Base-by-base conservation (phyloP, 495 filamentous ascomycete species). In the Lophiotrema nucula region DNA sequence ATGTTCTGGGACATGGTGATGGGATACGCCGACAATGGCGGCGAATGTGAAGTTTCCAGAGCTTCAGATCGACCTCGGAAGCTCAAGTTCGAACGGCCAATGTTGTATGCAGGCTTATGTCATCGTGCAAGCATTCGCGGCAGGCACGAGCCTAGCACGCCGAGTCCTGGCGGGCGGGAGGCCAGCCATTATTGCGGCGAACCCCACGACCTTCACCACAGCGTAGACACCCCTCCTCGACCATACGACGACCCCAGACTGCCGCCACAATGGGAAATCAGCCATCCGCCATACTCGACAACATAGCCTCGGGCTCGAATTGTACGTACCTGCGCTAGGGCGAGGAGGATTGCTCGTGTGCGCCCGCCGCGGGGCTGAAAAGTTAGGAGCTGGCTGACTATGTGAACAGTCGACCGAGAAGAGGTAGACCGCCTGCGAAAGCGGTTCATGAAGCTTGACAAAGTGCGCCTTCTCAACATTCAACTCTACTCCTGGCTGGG, bases 361-460 rank as follows among this genome's bases (percentile, higher is more conserved):
- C 63, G 16, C 16, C 31, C 54, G 16, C 28, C 46, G 49, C 47
- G 56, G 52, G 45, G 48, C 48, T 62, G 63, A 66, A 55, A 46
- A 24, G 19, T 8, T n/a, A 21, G 21, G 19, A n/a, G n/a, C n/a
- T n/a, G n/a, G 38, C 54, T 61, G 37, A 65, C 38, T 33, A 25
- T 12, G 25, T 33, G n/a, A 24, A 58, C 25, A 99, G 93, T 99
- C 78, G 88, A 99, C 75, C 83, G 88, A 64, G 93, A 97, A 65
- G 93, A 99, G 71, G 91, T 99, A 24, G 93, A 97, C 66, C 80
- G 95, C 58, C 78, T 99, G 60, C 83, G 90, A 62, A 99, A 97
- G 76, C 82, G 92, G 53, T 99, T 99, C 69, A 97, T 97, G 92
- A 99, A 99, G 73, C 80, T 98, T 41, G 93, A 98, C 72, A 98